Evolutionary conservation across 208 protist genomes (phyloP).

Genomic region (Leptomonas seymouri): DNA sequence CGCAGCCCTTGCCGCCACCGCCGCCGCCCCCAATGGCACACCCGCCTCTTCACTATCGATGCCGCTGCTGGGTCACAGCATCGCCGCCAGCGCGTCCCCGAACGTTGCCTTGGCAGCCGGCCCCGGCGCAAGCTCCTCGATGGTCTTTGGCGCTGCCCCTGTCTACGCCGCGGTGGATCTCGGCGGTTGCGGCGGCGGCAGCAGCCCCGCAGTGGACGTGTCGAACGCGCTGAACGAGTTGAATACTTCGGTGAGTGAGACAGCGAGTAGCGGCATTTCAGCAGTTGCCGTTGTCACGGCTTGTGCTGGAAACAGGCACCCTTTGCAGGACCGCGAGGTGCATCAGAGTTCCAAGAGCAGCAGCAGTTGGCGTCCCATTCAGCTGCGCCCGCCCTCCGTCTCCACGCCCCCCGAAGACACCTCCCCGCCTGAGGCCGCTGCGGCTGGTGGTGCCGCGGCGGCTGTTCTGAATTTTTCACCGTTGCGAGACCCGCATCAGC

Average conservation of each 20-base stretch:
- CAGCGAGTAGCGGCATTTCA: not conserved
- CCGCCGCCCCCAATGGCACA: no score
- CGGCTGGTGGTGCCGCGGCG: not conserved
- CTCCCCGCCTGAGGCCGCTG: not conserved
- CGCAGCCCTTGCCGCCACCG: not conserved
- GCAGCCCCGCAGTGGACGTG: not conserved
- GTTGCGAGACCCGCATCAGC: not conserved
- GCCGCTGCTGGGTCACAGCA: conserved; percentile 4
- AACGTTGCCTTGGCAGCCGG: no score
- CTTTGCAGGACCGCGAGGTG: not conserved
- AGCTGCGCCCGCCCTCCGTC: not conserved
- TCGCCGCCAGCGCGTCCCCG: not conserved
- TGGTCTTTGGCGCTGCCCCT: not conserved
- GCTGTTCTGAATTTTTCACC: not conserved
- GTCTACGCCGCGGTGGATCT: not conserved
- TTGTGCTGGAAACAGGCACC: not conserved
- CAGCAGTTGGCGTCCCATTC: conserved; percentile 1
- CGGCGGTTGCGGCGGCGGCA: not conserved
- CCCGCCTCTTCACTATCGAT: not conserved
- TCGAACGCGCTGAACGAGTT: no score
- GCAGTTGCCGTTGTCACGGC: not conserved
- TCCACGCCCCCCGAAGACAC: not conserved
- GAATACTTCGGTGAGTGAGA: conserved; percentile 1
- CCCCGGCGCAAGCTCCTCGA: not conserved
- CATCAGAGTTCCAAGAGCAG: not conserved